A percentile compares a stretch with the other conserved stretches of the same genome.
phyloP scores from a whole-genome alignment of 805 yeast genomes.

The Starmerella kuoi region DNA sequence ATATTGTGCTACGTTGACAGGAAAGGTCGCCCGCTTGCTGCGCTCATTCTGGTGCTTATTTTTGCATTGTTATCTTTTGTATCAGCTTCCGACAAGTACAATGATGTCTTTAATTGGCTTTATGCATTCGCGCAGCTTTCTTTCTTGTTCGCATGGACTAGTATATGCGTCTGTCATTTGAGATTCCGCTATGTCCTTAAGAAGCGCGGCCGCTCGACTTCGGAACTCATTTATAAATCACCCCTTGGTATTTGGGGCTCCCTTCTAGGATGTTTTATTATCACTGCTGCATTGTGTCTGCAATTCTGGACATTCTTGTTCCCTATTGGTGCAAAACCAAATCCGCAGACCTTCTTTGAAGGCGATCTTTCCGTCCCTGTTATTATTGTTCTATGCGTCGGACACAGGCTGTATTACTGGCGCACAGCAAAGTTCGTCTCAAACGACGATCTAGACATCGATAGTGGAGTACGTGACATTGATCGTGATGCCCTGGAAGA shows the following conservation, averaged over 20 bases:
- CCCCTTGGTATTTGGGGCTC: conserved; percentile 64
- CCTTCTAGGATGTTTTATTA: conserved; percentile 44
- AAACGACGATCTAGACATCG: conserved; percentile 43
- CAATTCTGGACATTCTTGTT: conserved; percentile 74
- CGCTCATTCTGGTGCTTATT: conserved; percentile 37
- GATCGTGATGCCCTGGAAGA: conserved; percentile 43
- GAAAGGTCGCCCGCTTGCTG: conserved; percentile 64
- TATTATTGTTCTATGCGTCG: conserved; percentile 15
- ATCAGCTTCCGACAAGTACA: conserved; percentile 39
- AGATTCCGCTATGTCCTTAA: conserved; percentile 46
- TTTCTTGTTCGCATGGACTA: conserved; percentile 23
- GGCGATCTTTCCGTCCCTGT: conserved; percentile 36
- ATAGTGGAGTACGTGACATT: conserved; percentile 48
- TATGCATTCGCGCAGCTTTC: conserved; percentile 23
- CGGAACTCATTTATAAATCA: conserved; percentile 55
- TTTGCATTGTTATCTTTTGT: conserved; percentile 48
- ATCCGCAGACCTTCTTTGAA: conserved; percentile 27
- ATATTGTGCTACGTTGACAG: conserved; percentile 58
- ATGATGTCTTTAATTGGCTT: conserved; percentile 24
- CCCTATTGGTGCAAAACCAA: conserved; percentile 39
- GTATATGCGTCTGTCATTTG: conserved; percentile 16
- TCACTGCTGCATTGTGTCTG: conserved; percentile 49
- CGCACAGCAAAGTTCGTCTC: conserved; percentile 33
- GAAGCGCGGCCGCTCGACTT: conserved; percentile 53
- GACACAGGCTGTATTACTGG: conserved; percentile 25